phyloP scores from a whole-genome alignment of 2,329 filamentous ascomycete species.

The Trichoderma sp. region DNA sequence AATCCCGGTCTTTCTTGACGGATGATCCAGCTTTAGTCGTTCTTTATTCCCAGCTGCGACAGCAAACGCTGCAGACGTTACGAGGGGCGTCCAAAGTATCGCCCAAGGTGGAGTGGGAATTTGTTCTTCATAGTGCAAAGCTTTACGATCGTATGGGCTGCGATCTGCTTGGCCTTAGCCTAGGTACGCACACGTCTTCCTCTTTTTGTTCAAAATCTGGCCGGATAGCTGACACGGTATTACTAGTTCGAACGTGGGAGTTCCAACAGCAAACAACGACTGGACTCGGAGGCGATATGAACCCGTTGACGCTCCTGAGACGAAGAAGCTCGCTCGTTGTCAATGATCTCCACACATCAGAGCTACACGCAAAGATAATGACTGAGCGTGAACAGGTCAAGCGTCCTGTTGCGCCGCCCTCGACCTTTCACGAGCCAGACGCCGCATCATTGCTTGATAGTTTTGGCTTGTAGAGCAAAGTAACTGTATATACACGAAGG shows the following conservation, averaged over 20 bases:
- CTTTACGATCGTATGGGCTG: slow-evolving; percentile 91
- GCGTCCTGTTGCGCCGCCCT: slow-evolving; percentile 59
- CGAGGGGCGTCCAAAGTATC: slow-evolving; percentile 80
- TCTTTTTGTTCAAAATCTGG: background rate
- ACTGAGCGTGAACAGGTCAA: slow-evolving; percentile 35
- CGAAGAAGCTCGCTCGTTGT: slow-evolving; percentile 76
- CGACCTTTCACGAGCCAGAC: slow-evolving; percentile 90
- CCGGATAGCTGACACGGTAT: background rate
- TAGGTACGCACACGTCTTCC: slow-evolving; percentile 53
- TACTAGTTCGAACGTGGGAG: slow-evolving; percentile 72
- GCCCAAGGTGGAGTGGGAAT: slow-evolving; percentile 79
- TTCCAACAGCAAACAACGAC: slow-evolving; percentile 56
- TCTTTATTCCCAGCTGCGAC: slow-evolving; percentile 81
- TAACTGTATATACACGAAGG: background rate
- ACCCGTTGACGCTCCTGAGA: slow-evolving; percentile 66
- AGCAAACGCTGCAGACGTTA: slow-evolving; percentile 77
- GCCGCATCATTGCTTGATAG: slow-evolving; percentile 82
- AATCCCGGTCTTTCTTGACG: slow-evolving; percentile 76
- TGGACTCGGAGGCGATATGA: slow-evolving; percentile 47
- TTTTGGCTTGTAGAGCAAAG: slow-evolving; percentile 71
- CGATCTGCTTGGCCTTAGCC: slow-evolving; percentile 80
- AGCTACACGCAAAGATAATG: background rate
- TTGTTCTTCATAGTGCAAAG: slow-evolving; percentile 80
- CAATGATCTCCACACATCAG: slow-evolving; percentile 60
- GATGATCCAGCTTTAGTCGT: slow-evolving; percentile 89